Percentiles rank a stretch among this genome's conserved stretches.
These are phyloP conservation scores for Brassica carinata DNA, from an alignment of 345 rosid species.

Conservation along the genomic window DNA sequence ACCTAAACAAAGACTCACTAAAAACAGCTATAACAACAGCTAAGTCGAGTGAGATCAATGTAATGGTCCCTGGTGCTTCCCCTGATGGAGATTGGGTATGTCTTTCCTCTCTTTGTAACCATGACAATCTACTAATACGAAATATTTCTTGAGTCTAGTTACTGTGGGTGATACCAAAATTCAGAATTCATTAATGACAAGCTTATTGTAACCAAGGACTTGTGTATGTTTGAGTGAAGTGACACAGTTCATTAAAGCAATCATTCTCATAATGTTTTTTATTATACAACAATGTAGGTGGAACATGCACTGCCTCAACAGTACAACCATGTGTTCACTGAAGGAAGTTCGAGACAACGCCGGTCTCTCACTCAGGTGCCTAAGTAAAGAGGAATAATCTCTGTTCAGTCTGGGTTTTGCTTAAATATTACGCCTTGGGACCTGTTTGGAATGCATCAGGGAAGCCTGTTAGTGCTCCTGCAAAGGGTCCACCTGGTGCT, in stretches of 20 bases:
- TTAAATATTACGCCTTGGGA: constrained; percentile 73
- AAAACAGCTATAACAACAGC: constrained; percentile 87
- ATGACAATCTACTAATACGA: background rate
- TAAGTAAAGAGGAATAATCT: constrained; percentile 42
- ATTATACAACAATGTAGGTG: constrained; percentile 50
- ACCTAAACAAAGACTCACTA: constrained; percentile 75
- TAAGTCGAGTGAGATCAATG: constrained; percentile 90
- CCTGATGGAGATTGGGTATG: constrained; percentile 85
- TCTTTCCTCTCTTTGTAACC: constrained; percentile 8
- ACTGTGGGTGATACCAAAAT: background rate
- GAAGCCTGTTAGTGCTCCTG: constrained; percentile 52
- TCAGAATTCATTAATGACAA: background rate
- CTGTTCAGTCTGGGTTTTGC: constrained; percentile 20
- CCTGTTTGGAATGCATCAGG: constrained; percentile 87
- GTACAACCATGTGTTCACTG: constrained; percentile 59
- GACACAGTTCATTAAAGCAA: background rate
- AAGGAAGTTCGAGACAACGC: constrained; percentile 76
- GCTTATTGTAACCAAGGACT: background rate
- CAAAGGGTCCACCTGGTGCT: constrained; percentile 59
- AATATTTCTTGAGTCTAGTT: background rate
- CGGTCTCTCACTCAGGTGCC: constrained; percentile 97
- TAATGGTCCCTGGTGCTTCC: constrained; percentile 73
- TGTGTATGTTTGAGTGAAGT: background rate
- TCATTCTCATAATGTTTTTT: constrained; percentile 6
- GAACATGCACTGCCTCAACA: constrained; percentile 96